These are phyloP conservation scores for Exophiala sp. DNA, from an alignment of 2,329 filamentous ascomycete species.

Conservation along the genomic window DNA sequence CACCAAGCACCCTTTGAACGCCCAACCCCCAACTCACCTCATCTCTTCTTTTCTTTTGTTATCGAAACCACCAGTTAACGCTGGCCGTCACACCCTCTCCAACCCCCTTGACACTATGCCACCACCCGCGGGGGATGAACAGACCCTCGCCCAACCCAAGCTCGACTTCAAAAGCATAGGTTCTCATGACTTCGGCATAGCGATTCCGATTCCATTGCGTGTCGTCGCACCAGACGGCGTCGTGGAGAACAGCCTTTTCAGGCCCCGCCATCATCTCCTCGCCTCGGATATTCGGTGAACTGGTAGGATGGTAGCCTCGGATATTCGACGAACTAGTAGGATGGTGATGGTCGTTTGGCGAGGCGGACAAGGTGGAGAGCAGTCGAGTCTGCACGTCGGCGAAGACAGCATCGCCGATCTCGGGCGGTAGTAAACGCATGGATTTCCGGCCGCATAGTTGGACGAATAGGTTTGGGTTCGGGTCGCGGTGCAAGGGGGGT, in stretches of 20 bases:
- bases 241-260: constrained; percentile 61
- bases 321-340: too few species aligned
- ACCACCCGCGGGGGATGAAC: constrained; percentile 79
- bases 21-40: too few species aligned
- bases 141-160: constrained; percentile 63
- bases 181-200: constrained; percentile 27
- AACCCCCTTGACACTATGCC: constrained; percentile 71
- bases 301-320: too few species aligned
- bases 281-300: constrained; percentile 53
- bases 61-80: constrained; percentile 78
- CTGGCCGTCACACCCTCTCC: constrained; percentile 54
- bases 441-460: constrained; percentile 70
- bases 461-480: constrained; percentile 87
- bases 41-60: neutral
- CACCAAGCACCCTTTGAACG: too few species aligned
- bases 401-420: constrained; percentile 60
- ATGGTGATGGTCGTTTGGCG: too few species aligned
- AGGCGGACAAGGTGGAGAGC: constrained; percentile 19
- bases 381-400: constrained; percentile 39
- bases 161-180: constrained; percentile 45
- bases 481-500: constrained; percentile 88
- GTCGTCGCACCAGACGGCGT: constrained; percentile 59
- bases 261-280: constrained; percentile 85
- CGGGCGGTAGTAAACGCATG: constrained; percentile 64
- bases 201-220: constrained; percentile 1